Conservation (phyloP, 2,329 filamentous ascomycete species). For the Sphaceloma murrayae region DNA sequence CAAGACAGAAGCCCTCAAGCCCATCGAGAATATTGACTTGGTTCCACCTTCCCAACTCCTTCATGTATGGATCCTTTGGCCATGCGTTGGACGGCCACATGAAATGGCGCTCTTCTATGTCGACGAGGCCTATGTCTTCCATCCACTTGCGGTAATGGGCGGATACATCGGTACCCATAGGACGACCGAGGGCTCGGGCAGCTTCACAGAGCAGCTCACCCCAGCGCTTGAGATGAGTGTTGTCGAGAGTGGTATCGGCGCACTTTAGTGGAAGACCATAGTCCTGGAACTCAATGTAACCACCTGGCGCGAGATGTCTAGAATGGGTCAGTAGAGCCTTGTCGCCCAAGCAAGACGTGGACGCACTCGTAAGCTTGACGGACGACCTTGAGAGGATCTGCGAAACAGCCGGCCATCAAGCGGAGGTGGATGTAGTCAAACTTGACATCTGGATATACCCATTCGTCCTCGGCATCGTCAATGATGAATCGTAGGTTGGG, state of each 20-base stretch:
- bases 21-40: conserved; percentile 35
- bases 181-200: conserved; percentile 33
- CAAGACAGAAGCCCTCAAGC: conserved; percentile 36
- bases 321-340: conserved; percentile 17
- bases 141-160: conserved; percentile 33
- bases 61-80: conserved; percentile 42
- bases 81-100: conserved; percentile 38
- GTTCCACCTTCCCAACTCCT: conserved; percentile 41
- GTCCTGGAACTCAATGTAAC: conserved; percentile 44
- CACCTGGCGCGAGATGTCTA: conserved; percentile 40
- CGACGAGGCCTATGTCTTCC: conserved; percentile 35
- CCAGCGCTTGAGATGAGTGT: conserved; percentile 28
- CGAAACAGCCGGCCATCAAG: conserved; percentile 43
- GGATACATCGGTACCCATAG: conserved; percentile 33
- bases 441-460: conserved; percentile 41
- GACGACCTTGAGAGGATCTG: conserved; percentile 44
- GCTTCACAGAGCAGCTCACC: conserved; percentile 32
- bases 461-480: conserved; percentile 52
- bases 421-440: conserved; percentile 50
- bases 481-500: conserved; percentile 54
- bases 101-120: conserved; percentile 33
- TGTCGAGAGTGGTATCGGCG: conserved; percentile 30
- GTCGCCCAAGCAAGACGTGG: neutral
- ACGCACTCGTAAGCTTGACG: conserved; percentile 39
- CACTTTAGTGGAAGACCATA: conserved; percentile 35